Base-by-base conservation (phyloP, 108 stramenopile species). In the Nitzschia sp. region DNA sequence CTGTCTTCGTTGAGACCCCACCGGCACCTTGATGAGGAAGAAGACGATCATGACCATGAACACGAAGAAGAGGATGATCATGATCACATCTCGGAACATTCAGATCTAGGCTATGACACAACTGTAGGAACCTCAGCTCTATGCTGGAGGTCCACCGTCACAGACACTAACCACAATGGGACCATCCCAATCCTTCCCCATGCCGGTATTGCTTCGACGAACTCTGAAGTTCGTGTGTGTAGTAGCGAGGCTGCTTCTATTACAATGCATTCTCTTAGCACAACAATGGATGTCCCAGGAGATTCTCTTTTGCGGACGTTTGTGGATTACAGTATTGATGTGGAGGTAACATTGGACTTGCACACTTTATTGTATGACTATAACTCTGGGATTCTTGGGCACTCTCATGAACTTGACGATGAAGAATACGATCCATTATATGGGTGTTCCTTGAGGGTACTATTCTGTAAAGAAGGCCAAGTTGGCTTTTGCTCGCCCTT, bases 401-500 rank as follows among this genome's bases (percentile, higher is more conserved):
- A 20, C 14, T 42, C 41, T 50, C 65, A 73, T 59, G 25, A 72
- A 26, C 34, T 19, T 6, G 53, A 10, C 12, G 34, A 26, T 5
- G 53, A 41, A 12, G 8, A 3, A 0, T 10, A 48, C 8, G 53
- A 20, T 7, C 7, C 24, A 25, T 6, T 1, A 10, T 21, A 3
- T 2, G 22, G 25, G 2, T 26, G 22, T 42, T 68, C 67, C 17
- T 17, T 58, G 15, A 58, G 39, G 29, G 6, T 58, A 6, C 2
- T 58, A 1, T 58, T 58, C 8, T 58, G 57, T 8, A n/a, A 2
- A 15, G 26, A 14, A 14, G 57, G 57, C 12, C 57, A 26, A 58
- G 39, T 40, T 6, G 57, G 57, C 9, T 78, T 78, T 61, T 78
- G 77, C 26, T 53, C 66, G 0, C 77, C 77, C n/a, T 78, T 73